phyloP scores from a whole-genome alignment of 2,329 filamentous ascomycete species.

The Hyphodiscus sp. region DNA sequence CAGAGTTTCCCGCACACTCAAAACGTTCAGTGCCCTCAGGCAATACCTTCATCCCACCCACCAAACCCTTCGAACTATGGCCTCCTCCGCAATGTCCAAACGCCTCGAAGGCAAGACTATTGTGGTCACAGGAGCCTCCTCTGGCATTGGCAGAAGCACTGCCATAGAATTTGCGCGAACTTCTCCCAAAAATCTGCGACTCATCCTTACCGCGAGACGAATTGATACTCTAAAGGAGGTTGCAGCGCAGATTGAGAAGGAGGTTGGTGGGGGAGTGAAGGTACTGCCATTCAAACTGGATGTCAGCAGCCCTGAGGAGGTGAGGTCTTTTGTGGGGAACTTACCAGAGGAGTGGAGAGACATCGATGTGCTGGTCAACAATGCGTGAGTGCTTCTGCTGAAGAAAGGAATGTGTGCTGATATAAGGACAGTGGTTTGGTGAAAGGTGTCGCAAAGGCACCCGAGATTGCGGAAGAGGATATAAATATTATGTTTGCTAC shows the following conservation, averaged over 20 bases:
- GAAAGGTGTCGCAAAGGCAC: slow-evolving; percentile 79
- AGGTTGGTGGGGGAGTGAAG: slow-evolving; percentile 74
- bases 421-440: slow-evolving; percentile 64
- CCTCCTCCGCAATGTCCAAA: slow-evolving; percentile 62
- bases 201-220: slow-evolving; percentile 85
- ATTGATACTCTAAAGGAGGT: slow-evolving; percentile 71
- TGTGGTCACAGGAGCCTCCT: slow-evolving; percentile 85
- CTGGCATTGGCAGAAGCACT: slow-evolving; percentile 76
- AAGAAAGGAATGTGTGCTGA: slow-evolving; percentile 8
- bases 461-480: slow-evolving; percentile 75
- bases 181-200: slow-evolving; percentile 68
- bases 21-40: background rate
- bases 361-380: slow-evolving; percentile 89
- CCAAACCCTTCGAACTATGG: slow-evolving; percentile 41
- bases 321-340: slow-evolving; percentile 63
- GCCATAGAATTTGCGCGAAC: slow-evolving; percentile 93
- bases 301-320: slow-evolving; percentile 71
- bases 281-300: slow-evolving; percentile 81
- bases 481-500: slow-evolving; percentile 84
- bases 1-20: background rate
- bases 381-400: slow-evolving; percentile 61
- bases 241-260: slow-evolving; percentile 66
- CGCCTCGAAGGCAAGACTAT: slow-evolving; percentile 92
- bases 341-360: slow-evolving; percentile 78
- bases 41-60: background rate